Evolutionary conservation across 2,329 filamentous ascomycete species (phyloP).

Genomic region (Fusarium sp.): DNA sequence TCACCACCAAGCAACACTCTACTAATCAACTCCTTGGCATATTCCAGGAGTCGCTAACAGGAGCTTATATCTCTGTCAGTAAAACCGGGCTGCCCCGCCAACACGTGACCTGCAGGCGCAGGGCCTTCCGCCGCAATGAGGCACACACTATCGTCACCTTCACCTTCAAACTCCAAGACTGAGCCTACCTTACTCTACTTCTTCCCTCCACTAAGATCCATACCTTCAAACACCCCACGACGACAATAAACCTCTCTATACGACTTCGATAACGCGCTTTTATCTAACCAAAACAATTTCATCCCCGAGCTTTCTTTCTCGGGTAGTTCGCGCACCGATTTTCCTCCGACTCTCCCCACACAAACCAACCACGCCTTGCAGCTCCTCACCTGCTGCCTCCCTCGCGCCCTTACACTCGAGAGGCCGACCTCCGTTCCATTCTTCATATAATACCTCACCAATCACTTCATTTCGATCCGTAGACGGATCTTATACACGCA

Average conservation of each 20-base stretch:
- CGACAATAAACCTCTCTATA: slow-evolving; percentile 32
- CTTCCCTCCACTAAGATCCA: slow-evolving; percentile 43
- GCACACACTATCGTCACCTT: slow-evolving; percentile 50
- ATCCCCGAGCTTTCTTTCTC: slow-evolving; percentile 33
- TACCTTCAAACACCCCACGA: slow-evolving; percentile 29
- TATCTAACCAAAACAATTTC: slow-evolving; percentile 27
- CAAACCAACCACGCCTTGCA: slow-evolving; percentile 32
- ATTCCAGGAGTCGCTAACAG: slow-evolving; percentile 13
- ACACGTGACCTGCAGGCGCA: slow-evolving; percentile 52
- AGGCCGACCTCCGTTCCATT: slow-evolving; percentile 41
- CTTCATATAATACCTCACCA: slow-evolving; percentile 42
- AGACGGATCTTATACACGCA: slow-evolving; percentile 50
- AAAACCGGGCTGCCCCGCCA: slow-evolving; percentile 49
- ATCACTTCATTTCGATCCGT: slow-evolving; percentile 43
- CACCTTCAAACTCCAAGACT: slow-evolving; percentile 46
- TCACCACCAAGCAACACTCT: not conserved
- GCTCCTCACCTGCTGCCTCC: slow-evolving; percentile 42
- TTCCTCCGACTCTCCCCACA: slow-evolving; percentile 32
- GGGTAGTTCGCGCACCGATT: slow-evolving; percentile 40
- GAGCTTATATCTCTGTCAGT: slow-evolving; percentile 20
- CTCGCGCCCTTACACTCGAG: slow-evolving; percentile 24
- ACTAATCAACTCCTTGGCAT: slow-evolving; percentile 16
- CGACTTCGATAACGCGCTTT: slow-evolving; percentile 37
- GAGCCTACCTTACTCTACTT: slow-evolving; percentile 48
- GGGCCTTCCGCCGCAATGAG: slow-evolving; percentile 44